Evolutionary conservation across 2,329 filamentous ascomycete genomes (phyloP).

Genomic region (Penicillium sp.): DNA sequence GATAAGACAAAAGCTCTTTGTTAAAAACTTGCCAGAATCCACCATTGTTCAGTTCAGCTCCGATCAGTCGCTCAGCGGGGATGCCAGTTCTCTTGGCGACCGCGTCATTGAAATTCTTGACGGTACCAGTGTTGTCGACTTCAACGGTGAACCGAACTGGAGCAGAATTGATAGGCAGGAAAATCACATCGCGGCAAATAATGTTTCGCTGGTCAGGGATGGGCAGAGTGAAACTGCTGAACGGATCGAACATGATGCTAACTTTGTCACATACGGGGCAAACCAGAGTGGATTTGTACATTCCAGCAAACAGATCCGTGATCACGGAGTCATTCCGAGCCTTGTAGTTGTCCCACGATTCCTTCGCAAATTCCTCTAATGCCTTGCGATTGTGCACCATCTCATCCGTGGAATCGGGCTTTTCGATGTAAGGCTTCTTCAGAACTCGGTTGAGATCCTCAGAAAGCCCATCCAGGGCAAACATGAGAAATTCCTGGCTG

Average conservation of each 20-base stretch:
- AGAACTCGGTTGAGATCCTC: slow-evolving; percentile 92
- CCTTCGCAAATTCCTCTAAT: slow-evolving; percentile 79
- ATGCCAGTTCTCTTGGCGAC: slow-evolving; percentile 55
- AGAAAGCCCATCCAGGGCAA: slow-evolving; percentile 89
- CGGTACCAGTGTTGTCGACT: slow-evolving; percentile 65
- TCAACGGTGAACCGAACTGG: slow-evolving; percentile 77
- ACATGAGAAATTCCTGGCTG: slow-evolving; percentile 94
- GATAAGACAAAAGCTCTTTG: slow-evolving; percentile 62
- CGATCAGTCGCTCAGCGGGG: slow-evolving; percentile 65
- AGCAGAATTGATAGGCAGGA: slow-evolving; percentile 70
- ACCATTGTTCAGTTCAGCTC: slow-evolving; percentile 76
- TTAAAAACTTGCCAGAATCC: slow-evolving; percentile 87
- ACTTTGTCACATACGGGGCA: slow-evolving; percentile 91
- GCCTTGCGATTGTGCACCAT: slow-evolving; percentile 82
- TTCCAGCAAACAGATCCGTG: slow-evolving; percentile 91
- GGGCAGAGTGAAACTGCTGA: slow-evolving; percentile 89
- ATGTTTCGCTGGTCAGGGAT: slow-evolving; percentile 77
- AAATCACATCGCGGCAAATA: slow-evolving; percentile 74
- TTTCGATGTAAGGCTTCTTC: slow-evolving; percentile 96
- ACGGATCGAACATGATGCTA: slow-evolving; percentile 98
- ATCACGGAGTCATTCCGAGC: slow-evolving; percentile 92
- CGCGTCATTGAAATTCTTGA: slow-evolving; percentile 52
- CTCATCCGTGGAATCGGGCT: slow-evolving; percentile 95
- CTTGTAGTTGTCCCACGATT: slow-evolving; percentile 89
- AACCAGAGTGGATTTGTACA: slow-evolving; percentile 96